Evolutionary conservation across 2,329 filamentous ascomycete genomes (phyloP), one percentile per base, ranked within the genome.

Genomic region (Colletotrichum viniferum): DNA sequence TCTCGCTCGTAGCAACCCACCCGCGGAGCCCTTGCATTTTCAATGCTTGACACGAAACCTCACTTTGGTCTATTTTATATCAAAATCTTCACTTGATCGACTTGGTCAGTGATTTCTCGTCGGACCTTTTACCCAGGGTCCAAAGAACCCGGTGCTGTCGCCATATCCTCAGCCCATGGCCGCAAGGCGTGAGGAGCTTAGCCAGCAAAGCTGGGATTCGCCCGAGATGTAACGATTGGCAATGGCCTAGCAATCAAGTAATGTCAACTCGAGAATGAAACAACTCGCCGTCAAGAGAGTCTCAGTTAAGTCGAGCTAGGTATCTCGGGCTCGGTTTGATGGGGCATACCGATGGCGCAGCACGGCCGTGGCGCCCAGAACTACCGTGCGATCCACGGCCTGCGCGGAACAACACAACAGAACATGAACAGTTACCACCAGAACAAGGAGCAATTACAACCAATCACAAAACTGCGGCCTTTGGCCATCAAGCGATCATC

Each of bases 251-350:
- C 18, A 10, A n/a, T 6, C 16, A 38, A 38, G 9, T 38, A 0
- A 38, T 0, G 9, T 18, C 36, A 8, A 9, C 16, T 38, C 36
- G 0, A 18, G 36, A 18, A 38, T 0, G 36, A 0, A 38, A 0
- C 36, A 16, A 38, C 36, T 38, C 14, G 36, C 36, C 0, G 7
- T 38, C 36, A 4, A 38, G 36, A 36, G 34, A 9, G 36, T 18
- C 36, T 9, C 0, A 38, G 36, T 38, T 1, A 38, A 38, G 36
- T 0, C 7, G 36, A 38, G 16, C 38, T 43, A 0, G 38, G 38
- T 1, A 43, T 10, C 0, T 43, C 38, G 38, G 16, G 18, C 38
- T 43, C 38, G 38, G 38, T 43, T 0, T 0, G 2, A 10, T 43
- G 38, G 18, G 38, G 16, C 8, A n/a, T 10, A 43, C 38, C 18